Base-by-base conservation (phyloP, 768 basidiomycete species). In the Tylopilus balloui region DNA sequence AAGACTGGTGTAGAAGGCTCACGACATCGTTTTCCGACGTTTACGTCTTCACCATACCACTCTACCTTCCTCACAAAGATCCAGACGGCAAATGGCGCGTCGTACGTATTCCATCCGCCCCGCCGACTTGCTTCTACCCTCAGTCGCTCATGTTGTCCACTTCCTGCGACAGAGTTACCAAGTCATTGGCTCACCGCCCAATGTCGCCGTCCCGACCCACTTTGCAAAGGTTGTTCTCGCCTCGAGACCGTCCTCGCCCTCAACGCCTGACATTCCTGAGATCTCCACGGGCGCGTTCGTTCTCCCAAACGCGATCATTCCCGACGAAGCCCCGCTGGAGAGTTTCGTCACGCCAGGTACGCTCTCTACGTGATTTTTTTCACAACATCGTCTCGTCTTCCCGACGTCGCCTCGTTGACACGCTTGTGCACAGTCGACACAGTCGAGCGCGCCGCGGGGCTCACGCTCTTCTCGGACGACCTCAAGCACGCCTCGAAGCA, bases 161-260 rank as follows among this genome's bases (percentile, higher is more conserved):
- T 13, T 10, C 11, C 15, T 10, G 4, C 13, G 11, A 21, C 5
- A 97, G 92, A 84, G 79, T 3, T 83, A 98, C 64, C 95, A 99
- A 76, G 87, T 99, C 36, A 98, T 99, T 56, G 96, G 96, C 0
- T 78, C 78, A 15, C 91, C 92, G 11, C 92, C 93, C 11, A 91
- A 88, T 60, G 74, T 97, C 50, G 76, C 89, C 42, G 96, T 99
- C 15, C 96, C 96, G 2, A 98, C 96, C 6, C 96, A 99, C 65
- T 98, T 98, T 65, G 94, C 95, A 27, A 98, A 98, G 68, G 94
- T 97, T 27, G 83, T 97, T 20, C 74, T 97, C 44, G 78, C 88
- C 2, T 78, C 89, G 0, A 79, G 79, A 54, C 86, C 90, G 0
- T 74, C 79, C 21, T 90, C 88, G 1, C 86, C 88, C 10, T 78